Percentiles rank a stretch among this genome's conserved stretches.
Conservation (phyloP, 192 early-diverging fungal genomes). For the Umbelopsis isabellina region DNA sequence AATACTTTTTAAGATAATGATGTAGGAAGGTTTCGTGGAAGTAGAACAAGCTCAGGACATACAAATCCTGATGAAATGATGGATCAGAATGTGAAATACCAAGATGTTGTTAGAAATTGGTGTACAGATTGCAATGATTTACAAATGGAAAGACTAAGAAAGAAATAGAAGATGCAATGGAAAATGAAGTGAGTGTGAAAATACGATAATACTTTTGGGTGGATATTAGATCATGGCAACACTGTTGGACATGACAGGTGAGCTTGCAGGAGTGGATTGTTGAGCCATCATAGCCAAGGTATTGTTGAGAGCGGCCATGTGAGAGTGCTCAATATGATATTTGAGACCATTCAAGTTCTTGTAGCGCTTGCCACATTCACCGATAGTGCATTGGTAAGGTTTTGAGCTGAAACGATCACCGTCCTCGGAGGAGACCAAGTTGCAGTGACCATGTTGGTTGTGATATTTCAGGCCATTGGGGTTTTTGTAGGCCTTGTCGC, state of each 20-base stretch:
- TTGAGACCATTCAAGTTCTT: constrained; percentile 95
- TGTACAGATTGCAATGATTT: constrained; percentile 23
- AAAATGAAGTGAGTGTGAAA: not conserved
- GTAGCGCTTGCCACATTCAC: constrained; percentile 90
- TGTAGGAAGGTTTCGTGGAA: not conserved
- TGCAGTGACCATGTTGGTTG: constrained; percentile 90
- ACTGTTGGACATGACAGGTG: constrained; percentile 15
- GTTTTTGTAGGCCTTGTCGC: constrained; percentile 96
- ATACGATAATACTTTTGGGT: not conserved
- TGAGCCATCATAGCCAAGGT: constrained; percentile 27
- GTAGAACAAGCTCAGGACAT: not conserved
- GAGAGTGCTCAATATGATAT: constrained; percentile 90
- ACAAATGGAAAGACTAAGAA: constrained; percentile 5
- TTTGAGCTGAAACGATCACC: constrained; percentile 60
- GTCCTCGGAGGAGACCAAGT: constrained; percentile 42
- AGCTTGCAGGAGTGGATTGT: constrained; percentile 15
- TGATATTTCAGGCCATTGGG: constrained; percentile 98
- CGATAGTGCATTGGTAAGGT: constrained; percentile 74
- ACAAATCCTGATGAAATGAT: not conserved
- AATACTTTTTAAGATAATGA: not conserved
- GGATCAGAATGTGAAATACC: not conserved
- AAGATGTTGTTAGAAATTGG: constrained; percentile 2
- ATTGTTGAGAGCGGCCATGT: constrained; percentile 45
- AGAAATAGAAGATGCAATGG: constrained; percentile 10
- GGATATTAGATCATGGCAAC: constrained; percentile 1